Base-by-base conservation (phyloP, 805 yeast species). In the Saturnispora bothae region DNA sequence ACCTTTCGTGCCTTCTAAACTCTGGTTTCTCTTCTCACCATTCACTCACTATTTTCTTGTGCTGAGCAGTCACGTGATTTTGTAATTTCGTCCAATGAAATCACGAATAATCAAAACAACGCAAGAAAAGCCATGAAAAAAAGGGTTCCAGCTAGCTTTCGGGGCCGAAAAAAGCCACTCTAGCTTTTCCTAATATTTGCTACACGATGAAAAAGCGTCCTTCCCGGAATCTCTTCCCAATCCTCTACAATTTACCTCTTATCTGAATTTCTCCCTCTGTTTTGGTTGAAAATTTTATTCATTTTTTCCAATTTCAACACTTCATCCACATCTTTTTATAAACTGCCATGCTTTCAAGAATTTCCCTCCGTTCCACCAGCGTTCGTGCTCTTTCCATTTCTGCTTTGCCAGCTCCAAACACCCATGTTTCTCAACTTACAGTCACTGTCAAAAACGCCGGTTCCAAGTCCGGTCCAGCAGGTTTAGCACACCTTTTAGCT, bases 361-460 rank as follows among this genome's bases (percentile, higher is more conserved):
- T 57, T 43, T 53, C 69, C 40, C n/a, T n/a, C n/a, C n/a, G n/a
- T n/a, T n/a, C n/a, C n/a, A n/a, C n/a, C n/a, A n/a, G n/a, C n/a
- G 52, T 65, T 36, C 65, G 72, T 43, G 63, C 79, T 36, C 64
- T 76, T 35, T 53, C 58, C 38, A 46, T 59, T 41, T 50, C 63
- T 40, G 44, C 68, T 15, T 53, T 53, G 39, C 53, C 64, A 33
- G 61, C 69, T 25, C 57, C 78, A 40, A 63, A 75, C 35, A 77
- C 83, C 39, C 69, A 75, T 50, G 73, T 84, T 44, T 79, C 95
- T 45, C 68, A 80, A 39, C 65, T 92, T 42, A 71, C 88, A 39
- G 84, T 89, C 43, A 78, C 81, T 45, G 78, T 89, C 50, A 66
- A 68, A 51, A 78, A 78, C 54, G 94, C 83, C 47, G 97, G 97